Evolutionary conservation across 2,329 filamentous ascomycete genomes (phyloP).

Genomic region (Talaromyces funiculosus): DNA sequence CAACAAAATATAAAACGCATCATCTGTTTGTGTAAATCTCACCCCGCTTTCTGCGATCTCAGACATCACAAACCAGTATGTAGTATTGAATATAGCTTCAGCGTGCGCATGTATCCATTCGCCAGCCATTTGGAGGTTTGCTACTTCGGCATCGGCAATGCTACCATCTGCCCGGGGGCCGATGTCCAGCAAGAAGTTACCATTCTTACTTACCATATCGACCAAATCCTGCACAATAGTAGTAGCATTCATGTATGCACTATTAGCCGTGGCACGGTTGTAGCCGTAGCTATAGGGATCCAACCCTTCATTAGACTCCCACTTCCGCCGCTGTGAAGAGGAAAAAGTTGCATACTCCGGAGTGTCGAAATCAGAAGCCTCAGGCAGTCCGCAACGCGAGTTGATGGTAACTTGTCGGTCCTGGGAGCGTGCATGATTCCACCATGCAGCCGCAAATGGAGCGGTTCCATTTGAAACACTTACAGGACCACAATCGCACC

Average conservation of each 20-base stretch:
- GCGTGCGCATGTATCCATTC: constrained; percentile 48
- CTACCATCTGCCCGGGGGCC: constrained; percentile 53
- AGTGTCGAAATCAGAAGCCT: constrained; percentile 51
- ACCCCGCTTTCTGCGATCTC: constrained; percentile 37
- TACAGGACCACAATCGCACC: constrained; percentile 45
- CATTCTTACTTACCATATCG: constrained; percentile 52
- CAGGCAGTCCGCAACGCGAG: constrained; percentile 51
- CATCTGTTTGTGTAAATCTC: constrained; percentile 47
- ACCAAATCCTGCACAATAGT: constrained; percentile 46
- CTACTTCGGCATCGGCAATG: constrained; percentile 46
- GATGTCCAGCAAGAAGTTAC: constrained; percentile 53
- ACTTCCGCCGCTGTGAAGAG: constrained; percentile 50
- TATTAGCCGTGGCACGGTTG: constrained; percentile 49
- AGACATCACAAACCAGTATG: constrained; percentile 46
- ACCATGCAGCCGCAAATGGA: constrained; percentile 40
- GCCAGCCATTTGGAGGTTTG: constrained; percentile 48
- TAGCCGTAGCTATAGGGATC: constrained; percentile 57
- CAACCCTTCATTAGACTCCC: constrained; percentile 57
- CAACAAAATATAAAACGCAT: constrained; percentile 49
- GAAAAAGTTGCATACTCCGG: constrained; percentile 53
- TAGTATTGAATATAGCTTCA: constrained; percentile 53
- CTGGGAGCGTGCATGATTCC: constrained; percentile 34
- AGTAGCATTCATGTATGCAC: constrained; percentile 49
- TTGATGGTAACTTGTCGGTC: constrained; percentile 52
- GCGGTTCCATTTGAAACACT: constrained; percentile 41